phyloP scores from a whole-genome alignment of 176 grass and related monocot genomes.

The Oryza meridionalis region DNA sequence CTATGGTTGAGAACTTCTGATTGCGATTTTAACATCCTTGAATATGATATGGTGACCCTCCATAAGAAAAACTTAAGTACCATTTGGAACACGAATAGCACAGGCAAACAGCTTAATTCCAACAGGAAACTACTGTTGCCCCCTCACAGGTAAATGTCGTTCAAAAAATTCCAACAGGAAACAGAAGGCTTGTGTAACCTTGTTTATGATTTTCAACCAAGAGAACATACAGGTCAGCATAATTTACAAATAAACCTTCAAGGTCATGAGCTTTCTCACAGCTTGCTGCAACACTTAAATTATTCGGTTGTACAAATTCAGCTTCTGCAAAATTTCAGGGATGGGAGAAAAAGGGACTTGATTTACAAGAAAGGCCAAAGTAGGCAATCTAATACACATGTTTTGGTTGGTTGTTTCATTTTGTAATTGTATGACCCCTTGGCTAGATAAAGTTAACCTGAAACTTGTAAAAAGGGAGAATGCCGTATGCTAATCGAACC shows the following conservation, averaged over 20 bases:
- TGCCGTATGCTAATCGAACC: conserved; percentile 14
- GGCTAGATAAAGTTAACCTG: not conserved
- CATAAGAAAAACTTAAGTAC: too few relatives aligned
- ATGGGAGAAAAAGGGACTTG: not conserved
- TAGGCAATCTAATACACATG: conserved; percentile 3
- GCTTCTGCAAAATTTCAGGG: not conserved
- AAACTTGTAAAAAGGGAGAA: not conserved
- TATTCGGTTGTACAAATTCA: not conserved
- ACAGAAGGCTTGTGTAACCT: not conserved
- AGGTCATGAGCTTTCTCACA: not conserved
- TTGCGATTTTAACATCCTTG: too few relatives aligned
- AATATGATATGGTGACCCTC: too few relatives aligned
- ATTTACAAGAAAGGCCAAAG: conserved; percentile 13
- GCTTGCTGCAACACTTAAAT: not conserved
- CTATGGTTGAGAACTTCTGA: too few relatives aligned
- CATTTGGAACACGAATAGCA: not conserved
- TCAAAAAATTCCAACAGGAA: not conserved
- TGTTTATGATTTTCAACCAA: not conserved
- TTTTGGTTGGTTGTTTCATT: not conserved
- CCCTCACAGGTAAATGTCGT: too few relatives aligned
- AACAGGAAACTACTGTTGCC: not conserved
- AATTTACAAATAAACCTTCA: not conserved
- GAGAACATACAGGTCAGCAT: not conserved
- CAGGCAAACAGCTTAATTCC: not conserved
- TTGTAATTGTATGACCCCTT: conserved; percentile 1